Percentiles rank a stretch among this genome's conserved stretches.
Conservation (phyloP, 208 protist genomes). For the Leishmania guyanensis region DNA sequence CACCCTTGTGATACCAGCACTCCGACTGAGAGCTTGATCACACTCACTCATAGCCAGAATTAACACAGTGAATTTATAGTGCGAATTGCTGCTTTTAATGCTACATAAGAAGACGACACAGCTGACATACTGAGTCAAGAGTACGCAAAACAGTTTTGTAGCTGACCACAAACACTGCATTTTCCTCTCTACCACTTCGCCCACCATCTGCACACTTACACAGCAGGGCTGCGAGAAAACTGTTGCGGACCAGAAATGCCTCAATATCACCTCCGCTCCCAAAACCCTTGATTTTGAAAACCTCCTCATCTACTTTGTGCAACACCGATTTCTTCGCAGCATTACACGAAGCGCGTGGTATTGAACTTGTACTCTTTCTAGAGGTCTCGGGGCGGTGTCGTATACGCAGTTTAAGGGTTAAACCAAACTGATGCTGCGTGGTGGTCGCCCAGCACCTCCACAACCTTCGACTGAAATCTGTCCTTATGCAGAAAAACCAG, state of each 20-base stretch:
- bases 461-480: not conserved
- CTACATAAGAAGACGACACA: constrained; percentile 9
- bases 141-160: not conserved
- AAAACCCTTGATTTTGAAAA: not conserved
- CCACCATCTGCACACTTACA: not conserved
- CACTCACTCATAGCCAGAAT: not conserved
- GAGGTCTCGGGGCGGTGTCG: not conserved
- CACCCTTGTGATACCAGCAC: not conserved
- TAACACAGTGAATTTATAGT: not conserved
- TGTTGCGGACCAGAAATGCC: not conserved
- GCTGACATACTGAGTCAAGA: constrained; percentile 2
- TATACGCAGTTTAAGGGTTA: constrained; percentile 6
- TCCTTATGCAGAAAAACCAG: constrained; percentile 9
- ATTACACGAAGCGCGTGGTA: not conserved
- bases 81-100: not conserved
- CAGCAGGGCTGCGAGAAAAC: constrained; percentile 6
- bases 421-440: constrained; percentile 3
- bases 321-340: not conserved
- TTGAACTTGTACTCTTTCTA: not conserved
- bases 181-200: not conserved
- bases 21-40: not conserved
- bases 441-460: constrained; percentile 14
- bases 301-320: not conserved
- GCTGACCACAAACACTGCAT: not conserved
- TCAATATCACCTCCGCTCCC: not conserved